Conservation (phyloP, 1,284 basidiomycete species). For the Earliella scabrosa region DNA sequence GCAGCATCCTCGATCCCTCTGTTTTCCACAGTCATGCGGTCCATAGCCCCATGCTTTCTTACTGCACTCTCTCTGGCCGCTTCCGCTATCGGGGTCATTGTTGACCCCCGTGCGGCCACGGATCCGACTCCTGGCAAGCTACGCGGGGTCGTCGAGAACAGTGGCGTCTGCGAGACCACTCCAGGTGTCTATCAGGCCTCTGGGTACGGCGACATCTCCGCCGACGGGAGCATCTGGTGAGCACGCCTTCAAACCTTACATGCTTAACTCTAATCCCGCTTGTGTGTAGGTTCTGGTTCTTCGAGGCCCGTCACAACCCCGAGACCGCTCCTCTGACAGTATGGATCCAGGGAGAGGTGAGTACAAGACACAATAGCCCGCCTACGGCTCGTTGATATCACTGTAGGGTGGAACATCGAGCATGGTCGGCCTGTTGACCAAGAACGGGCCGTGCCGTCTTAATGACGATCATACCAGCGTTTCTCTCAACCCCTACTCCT, state of each 20-base stretch:
- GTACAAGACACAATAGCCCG: too few species aligned
- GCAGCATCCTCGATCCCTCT: too few species aligned
- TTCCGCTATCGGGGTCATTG: neutral
- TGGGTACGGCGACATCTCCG: conserved; percentile 59
- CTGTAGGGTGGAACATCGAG: conserved; percentile 61
- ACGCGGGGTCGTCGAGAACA: conserved; percentile 51
- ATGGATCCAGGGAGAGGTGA: conserved; percentile 45
- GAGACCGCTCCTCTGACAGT: conserved; percentile 58
- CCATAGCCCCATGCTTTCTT: too few species aligned
- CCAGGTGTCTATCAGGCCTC: conserved; percentile 60
- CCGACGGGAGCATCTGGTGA: conserved; percentile 59
- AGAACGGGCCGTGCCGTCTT: conserved; percentile 64
- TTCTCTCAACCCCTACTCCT: conserved; percentile 59
- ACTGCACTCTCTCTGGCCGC: neutral
- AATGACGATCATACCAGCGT: conserved; percentile 57
- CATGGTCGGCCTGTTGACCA: conserved; percentile 72
- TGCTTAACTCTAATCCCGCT: neutral
- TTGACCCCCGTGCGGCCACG: neutral
- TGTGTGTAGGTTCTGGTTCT: conserved; percentile 54
- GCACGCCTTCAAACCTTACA: conserved; percentile 5
- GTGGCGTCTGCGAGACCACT: conserved; percentile 61
- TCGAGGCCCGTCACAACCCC: conserved; percentile 59
- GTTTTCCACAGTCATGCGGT: too few species aligned
- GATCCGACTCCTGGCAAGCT: conserved; percentile 46
- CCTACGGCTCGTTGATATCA: too few species aligned